Conservation (phyloP, 257 asterid species). For the Catharanthus roseus region DNA sequence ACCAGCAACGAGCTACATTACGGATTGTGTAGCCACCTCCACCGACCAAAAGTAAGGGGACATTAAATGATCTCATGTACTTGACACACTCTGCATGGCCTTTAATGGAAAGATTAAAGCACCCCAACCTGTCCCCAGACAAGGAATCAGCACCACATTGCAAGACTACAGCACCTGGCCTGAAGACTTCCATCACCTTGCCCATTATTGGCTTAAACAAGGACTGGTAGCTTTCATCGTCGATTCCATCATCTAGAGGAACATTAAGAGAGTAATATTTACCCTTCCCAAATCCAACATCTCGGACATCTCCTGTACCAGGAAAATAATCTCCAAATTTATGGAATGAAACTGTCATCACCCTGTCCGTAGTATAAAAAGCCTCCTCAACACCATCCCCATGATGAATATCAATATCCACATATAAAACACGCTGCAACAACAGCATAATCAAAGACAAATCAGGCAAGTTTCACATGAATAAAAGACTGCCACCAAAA, state of each 20-base stretch:
- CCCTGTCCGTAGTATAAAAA: slow-evolving; percentile 42
- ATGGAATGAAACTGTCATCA: slow-evolving; percentile 46
- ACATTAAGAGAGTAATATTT: slow-evolving; percentile 41
- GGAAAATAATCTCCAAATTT: slow-evolving; percentile 45
- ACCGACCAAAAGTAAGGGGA: slow-evolving; percentile 35
- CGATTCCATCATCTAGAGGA: slow-evolving; percentile 42
- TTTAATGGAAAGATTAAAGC: slow-evolving; percentile 39
- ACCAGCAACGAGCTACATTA: slow-evolving; percentile 43
- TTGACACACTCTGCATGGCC: slow-evolving; percentile 41
- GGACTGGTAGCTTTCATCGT: slow-evolving; percentile 39
- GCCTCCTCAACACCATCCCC: slow-evolving; percentile 45
- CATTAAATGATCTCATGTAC: slow-evolving; percentile 40
- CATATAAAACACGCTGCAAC: slow-evolving; percentile 39
- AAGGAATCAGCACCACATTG: slow-evolving; percentile 45
- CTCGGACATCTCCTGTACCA: slow-evolving; percentile 38
- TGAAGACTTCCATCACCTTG: slow-evolving; percentile 39
- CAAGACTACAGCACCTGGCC: slow-evolving; percentile 41
- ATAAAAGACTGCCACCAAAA: too few relatives aligned
- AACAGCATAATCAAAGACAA: slow-evolving; percentile 8
- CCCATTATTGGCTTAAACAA: slow-evolving; percentile 43
- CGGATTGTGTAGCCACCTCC: slow-evolving; percentile 47
- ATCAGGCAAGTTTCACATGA: slow-evolving; percentile 5
- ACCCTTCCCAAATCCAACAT: slow-evolving; percentile 32
- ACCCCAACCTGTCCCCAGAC: slow-evolving; percentile 39
- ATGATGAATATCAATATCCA: slow-evolving; percentile 42